Conservation (phyloP, 352 stramenopile species). For the Aphanomyces cochlioides region DNA sequence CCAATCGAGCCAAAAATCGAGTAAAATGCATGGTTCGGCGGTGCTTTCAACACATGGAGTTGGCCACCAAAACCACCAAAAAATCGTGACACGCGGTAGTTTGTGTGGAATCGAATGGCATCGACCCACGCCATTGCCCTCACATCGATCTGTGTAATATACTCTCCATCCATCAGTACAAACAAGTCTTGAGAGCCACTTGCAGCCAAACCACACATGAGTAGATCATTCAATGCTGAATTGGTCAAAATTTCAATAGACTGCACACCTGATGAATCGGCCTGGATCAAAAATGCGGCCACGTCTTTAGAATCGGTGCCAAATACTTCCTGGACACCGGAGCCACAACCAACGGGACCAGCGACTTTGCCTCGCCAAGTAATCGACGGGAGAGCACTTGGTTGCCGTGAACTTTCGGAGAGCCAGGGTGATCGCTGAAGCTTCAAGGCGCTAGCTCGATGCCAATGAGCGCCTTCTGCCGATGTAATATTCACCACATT, state of each 20-base stretch:
- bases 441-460: not conserved
- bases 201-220: conserved; percentile 19
- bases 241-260: conserved; percentile 25
- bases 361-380: not conserved
- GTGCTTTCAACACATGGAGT: conserved; percentile 35
- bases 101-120: conserved; percentile 37
- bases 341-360: conserved; percentile 20
- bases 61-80: conserved; percentile 34
- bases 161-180: conserved; percentile 26
- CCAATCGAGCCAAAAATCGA: conserved; percentile 16
- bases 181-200: conserved; percentile 29
- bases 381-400: not conserved
- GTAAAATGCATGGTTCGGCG: conserved; percentile 36
- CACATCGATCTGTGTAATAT: conserved; percentile 21
- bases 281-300: conserved; percentile 19
- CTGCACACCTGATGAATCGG: conserved; percentile 2
- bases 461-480: conserved; percentile 9
- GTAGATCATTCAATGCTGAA: conserved; percentile 20
- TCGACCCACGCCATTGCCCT: conserved; percentile 14
- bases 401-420: not conserved
- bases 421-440: conserved; percentile 13
- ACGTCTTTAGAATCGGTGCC: conserved; percentile 22
- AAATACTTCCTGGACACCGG: conserved; percentile 14
- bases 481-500: not conserved
- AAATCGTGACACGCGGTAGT: conserved; percentile 39